These are phyloP conservation scores for Talaromyces sp. DNA, from an alignment of 2,329 filamentous ascomycete species.

Conservation along the genomic window DNA sequence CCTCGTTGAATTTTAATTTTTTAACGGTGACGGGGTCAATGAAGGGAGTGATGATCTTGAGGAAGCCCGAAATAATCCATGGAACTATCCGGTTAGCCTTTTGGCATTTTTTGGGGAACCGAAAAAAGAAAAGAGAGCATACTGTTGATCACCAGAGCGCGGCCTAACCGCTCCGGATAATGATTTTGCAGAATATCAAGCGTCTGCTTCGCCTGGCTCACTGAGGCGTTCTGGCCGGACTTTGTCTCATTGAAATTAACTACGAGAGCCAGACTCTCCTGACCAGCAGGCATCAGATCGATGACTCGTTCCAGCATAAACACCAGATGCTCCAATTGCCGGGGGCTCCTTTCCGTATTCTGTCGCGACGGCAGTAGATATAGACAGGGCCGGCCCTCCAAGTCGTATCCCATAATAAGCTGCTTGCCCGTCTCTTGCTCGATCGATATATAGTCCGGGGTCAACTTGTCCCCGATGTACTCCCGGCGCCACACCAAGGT, in stretches of 20 bases:
- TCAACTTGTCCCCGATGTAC: conserved; percentile 70
- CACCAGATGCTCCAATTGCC: conserved; percentile 88
- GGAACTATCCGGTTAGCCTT: conserved; percentile 55
- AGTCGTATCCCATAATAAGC: conserved; percentile 81
- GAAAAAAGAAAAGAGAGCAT: conserved; percentile 28
- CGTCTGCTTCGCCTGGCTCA: conserved; percentile 75
- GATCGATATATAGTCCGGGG: conserved; percentile 78
- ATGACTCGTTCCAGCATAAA: conserved; percentile 92
- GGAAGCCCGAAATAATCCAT: conserved; percentile 88
- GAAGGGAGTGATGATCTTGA: conserved; percentile 92
- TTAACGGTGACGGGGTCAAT: conserved; percentile 90
- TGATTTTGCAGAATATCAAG: conserved; percentile 89
- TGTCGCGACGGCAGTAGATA: conserved; percentile 87
- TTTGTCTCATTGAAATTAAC: conserved; percentile 87
- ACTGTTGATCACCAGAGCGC: conserved; percentile 86
- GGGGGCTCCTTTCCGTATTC: conserved; percentile 80
- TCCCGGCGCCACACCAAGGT: conserved; percentile 87
- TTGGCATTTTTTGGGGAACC: neutral
- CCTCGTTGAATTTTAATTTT: conserved; percentile 97
- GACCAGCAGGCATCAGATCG: conserved; percentile 78
- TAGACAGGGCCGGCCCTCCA: conserved; percentile 75
- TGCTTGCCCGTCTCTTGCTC: conserved; percentile 98
- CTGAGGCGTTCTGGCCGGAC: conserved; percentile 67
- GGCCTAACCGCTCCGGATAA: conserved; percentile 87
- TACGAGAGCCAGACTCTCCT: conserved; percentile 79